phyloP scores from a whole-genome alignment of 2,329 filamentous ascomycete species.

The Venturia oleaginea region DNA sequence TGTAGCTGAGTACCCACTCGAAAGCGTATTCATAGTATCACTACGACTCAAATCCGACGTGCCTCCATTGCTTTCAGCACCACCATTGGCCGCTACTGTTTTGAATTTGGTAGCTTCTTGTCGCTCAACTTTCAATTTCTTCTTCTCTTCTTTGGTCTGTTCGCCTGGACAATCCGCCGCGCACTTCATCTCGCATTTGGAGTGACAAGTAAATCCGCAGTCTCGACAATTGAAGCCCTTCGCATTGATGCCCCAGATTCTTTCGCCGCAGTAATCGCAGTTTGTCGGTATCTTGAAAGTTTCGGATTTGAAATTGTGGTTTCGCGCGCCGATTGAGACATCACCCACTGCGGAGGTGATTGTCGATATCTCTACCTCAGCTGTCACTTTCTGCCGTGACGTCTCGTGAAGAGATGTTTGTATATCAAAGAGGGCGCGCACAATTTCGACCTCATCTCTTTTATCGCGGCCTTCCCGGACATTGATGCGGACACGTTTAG shows the following conservation, averaged over 20 bases:
- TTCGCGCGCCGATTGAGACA: conserved; percentile 82
- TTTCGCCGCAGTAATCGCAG: conserved; percentile 90
- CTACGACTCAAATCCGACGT: conserved; percentile 59
- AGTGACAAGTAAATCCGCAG: conserved; percentile 96
- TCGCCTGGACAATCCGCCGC: conserved; percentile 93
- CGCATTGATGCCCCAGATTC: conserved; percentile 93
- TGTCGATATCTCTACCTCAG: conserved; percentile 86
- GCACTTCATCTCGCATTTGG: conserved; percentile 98
- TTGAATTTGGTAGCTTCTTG: conserved; percentile 65
- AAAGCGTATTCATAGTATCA: conserved; percentile 65
- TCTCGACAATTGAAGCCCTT: conserved; percentile 95
- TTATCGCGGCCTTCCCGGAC: conserved; percentile 80
- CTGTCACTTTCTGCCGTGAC: conserved; percentile 74
- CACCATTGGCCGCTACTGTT: conserved; percentile 32
- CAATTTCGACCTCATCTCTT: conserved; percentile 77
- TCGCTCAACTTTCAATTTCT: conserved; percentile 79
- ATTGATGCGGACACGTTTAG: conserved; percentile 63
- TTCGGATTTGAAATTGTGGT: conserved; percentile 97
- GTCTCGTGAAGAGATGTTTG: conserved; percentile 80
- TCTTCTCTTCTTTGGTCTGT: conserved; percentile 86
- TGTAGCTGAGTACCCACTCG: conserved; percentile 69
- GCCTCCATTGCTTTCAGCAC: conserved; percentile 20
- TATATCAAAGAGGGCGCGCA: conserved; percentile 71
- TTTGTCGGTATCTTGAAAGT: conserved; percentile 99
- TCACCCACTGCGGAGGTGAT: conserved; percentile 90